Evolutionary conservation across 2,329 filamentous ascomycete species (phyloP).

Genomic region (Pseudocercospora cruenta): DNA sequence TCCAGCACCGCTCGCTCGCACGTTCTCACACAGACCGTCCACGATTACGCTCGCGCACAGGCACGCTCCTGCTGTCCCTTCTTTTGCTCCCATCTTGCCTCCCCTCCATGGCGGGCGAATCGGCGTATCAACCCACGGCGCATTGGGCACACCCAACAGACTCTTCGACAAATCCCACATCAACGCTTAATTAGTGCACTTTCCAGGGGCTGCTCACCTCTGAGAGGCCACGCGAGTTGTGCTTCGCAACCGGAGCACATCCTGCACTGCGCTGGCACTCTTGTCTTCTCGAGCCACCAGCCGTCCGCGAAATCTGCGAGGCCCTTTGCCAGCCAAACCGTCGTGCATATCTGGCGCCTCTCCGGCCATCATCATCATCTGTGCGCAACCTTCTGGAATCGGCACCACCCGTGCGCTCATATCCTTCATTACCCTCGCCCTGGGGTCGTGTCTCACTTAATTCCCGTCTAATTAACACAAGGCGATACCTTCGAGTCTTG

Average conservation of each 20-base stretch:
- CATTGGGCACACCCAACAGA: constrained; percentile 13
- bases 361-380: constrained; percentile 2
- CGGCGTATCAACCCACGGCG: constrained; percentile 15
- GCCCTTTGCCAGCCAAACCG: background rate
- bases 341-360: constrained; percentile 9
- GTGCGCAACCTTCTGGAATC: constrained; percentile 28
- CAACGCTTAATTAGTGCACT: constrained; percentile 7
- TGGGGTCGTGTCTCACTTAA: constrained; percentile 29
- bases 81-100: background rate
- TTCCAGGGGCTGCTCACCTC: constrained; percentile 6
- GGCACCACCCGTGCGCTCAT: constrained; percentile 21
- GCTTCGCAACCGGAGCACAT: constrained; percentile 12
- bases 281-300: background rate
- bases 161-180: constrained; percentile 11
- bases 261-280: constrained; percentile 1
- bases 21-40: background rate
- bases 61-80: background rate
- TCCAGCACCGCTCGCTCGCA: constrained; percentile 2
- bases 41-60: background rate
- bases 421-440: constrained; percentile 25
- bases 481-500: constrained; percentile 18
- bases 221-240: constrained; percentile 13
- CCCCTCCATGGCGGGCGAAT: constrained; percentile 11
- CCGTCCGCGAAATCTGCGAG: background rate
- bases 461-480: constrained; percentile 30